Base-by-base conservation (phyloP, 2,329 filamentous ascomycete genomes). In the Stachybotrys echinatus region DNA sequence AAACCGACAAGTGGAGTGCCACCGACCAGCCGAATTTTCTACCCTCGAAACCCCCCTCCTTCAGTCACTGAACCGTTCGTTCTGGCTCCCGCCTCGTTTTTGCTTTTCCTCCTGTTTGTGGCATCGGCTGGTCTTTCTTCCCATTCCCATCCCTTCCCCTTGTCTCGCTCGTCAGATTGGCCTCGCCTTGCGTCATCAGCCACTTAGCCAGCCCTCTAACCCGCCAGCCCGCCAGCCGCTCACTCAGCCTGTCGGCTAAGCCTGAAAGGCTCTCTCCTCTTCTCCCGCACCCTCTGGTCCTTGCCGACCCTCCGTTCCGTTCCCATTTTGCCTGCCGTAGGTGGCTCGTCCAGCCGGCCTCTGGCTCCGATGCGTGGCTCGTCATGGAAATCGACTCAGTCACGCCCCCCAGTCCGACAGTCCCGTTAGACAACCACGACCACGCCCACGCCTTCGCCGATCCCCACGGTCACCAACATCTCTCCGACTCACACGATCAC, bases 401-500 rank as follows among this genome's bases (percentile, higher is more conserved):
- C 23, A 19, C 44, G 17, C 23, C 44, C 7, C 23, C 23, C 37
- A 23, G 22, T 20, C 27, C 27, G 18, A 37, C 23, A n/a, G 18
- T 34, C 44, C n/a, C 23, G 23, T 27, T 37, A 37, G 27, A 34
- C n/a, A 8, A 23, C 10, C 44, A 19, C 23, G 42, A 22, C 14
- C 42, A 45, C 21, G 42, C 42, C 8, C 42, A 6, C 5, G 40
- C 53, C 3, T 45, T 55, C 39, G 42, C 37, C 27, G 21, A 47
- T 34, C 48, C 19, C n/a, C 40, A 51, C 46, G 49, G 43, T 21
- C 56, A 55, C 14, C 19, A 22, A 8, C 42, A 21, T 12, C 42
- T 45, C 18, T 52, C 52, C 45, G 50, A 48, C 42, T 62, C 57
- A n/a, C 56, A 60, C 23, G 48, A 55, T 50, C 59, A 61, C 48